These are phyloP conservation scores for Thraustochytrium sp. DNA, from an alignment of 352 stramenopile genomes.

Conservation along the genomic window DNA sequence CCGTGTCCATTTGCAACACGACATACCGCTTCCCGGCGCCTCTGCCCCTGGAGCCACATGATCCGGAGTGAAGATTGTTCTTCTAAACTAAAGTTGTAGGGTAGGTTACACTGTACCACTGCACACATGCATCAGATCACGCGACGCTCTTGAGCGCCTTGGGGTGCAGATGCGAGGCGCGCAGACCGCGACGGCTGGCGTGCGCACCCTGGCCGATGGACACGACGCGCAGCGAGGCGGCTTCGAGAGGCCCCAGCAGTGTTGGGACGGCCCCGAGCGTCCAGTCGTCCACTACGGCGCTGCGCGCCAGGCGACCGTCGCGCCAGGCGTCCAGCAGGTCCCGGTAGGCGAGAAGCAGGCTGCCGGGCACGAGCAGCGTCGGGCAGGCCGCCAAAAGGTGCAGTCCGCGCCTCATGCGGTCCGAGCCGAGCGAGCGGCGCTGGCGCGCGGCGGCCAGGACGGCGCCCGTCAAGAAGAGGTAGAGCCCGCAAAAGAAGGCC, in stretches of 20 bases:
- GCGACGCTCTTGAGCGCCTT: too few species aligned
- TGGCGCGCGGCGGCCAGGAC: not conserved
- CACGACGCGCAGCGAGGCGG: not conserved
- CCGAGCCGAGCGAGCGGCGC: not conserved
- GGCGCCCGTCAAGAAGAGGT: not conserved
- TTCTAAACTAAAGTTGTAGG: too few species aligned
- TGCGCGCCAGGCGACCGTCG: slow-evolving; percentile 4
- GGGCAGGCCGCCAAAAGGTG: not conserved
- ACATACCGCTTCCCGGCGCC: not conserved
- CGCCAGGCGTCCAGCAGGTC: not conserved
- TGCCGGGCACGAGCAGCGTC: not conserved
- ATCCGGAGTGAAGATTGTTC: too few species aligned
- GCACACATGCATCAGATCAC: too few species aligned
- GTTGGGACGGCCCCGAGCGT: not conserved
- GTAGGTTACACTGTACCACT: too few species aligned
- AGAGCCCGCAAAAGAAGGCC: not conserved
- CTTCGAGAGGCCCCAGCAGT: not conserved
- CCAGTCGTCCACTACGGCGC: slow-evolving; percentile 32
- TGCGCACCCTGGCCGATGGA: not conserved
- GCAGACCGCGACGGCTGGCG: not conserved
- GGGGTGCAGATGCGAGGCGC: too few species aligned
- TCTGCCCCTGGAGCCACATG: not conserved
- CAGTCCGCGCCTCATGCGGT: not conserved
- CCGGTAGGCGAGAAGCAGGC: not conserved
- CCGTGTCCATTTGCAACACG: not conserved